Percentiles rank a stretch among this genome's conserved stretches.
These are phyloP conservation scores for bread wheat (Triticum aestivum) DNA, from an alignment of 176 grass and related monocot species.

Conservation along the genomic window DNA sequence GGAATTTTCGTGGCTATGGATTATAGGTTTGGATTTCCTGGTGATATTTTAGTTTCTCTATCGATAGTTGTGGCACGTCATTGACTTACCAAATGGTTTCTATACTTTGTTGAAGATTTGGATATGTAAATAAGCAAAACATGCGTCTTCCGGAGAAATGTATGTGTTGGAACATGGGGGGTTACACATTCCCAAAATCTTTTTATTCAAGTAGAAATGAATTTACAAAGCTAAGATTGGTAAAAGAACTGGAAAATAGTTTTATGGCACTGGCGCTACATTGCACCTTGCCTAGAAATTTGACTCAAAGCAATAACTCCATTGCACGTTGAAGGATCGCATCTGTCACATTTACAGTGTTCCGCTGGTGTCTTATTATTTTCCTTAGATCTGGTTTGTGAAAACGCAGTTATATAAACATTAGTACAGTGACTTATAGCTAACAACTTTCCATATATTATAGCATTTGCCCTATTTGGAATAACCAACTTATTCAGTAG, in stretches of 20 bases:
- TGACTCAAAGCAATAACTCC: neutral
- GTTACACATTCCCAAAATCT: neutral
- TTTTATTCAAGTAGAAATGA: neutral
- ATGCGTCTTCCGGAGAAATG: neutral
- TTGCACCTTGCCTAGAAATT: neutral
- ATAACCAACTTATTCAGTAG: slow-evolving; percentile 7
- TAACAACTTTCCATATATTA: neutral
- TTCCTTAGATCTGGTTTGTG: neutral
- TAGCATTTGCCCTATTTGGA: neutral
- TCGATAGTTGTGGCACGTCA: neutral
- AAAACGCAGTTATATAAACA: neutral
- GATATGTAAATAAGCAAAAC: neutral
- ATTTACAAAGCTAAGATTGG: neutral
- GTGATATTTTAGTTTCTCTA: neutral
- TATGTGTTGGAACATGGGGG: neutral
- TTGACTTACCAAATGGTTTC: neutral
- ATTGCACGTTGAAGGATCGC: neutral
- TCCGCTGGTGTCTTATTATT: neutral
- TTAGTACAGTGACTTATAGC: neutral
- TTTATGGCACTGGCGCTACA: neutral
- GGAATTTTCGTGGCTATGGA: neutral
- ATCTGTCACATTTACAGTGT: neutral
- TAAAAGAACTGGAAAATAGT: neutral
- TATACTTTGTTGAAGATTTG: neutral
- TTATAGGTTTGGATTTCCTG: neutral